These are phyloP conservation scores for Kuraishia floccosa DNA, from an alignment of 805 yeast species.

Conservation along the genomic window DNA sequence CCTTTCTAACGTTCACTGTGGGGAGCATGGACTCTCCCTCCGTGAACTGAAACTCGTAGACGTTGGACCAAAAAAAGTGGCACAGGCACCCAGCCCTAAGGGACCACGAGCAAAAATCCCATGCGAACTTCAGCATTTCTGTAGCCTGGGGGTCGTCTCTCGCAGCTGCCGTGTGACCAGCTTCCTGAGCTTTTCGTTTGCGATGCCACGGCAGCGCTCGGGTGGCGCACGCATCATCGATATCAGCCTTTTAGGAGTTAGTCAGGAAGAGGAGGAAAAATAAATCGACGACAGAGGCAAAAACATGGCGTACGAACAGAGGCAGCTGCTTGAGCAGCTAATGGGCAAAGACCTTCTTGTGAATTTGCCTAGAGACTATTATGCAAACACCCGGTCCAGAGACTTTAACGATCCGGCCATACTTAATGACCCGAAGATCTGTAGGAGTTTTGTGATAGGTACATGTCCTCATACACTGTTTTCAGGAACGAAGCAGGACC, in stretches of 20 bases:
- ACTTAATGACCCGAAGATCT: constrained; percentile 47
- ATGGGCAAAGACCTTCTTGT: constrained; percentile 54
- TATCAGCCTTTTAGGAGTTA: too few species aligned
- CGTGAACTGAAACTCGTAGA: constrained; percentile 72
- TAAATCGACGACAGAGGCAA: not conserved
- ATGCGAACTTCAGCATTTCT: too few species aligned
- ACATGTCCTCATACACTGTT: constrained; percentile 80
- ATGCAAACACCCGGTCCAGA: constrained; percentile 6
- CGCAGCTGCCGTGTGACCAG: too few species aligned
- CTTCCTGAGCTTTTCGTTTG: too few species aligned
- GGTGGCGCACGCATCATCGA: too few species aligned
- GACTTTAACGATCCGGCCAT: constrained; percentile 14
- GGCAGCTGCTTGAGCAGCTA: constrained; percentile 64
- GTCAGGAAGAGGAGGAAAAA: too few species aligned
- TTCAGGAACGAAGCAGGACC: constrained; percentile 68
- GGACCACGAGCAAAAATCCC: constrained; percentile 39
- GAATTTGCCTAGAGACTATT: constrained; percentile 15
- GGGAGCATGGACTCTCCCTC: constrained; percentile 95
- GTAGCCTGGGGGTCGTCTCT: too few species aligned
- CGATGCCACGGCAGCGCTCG: too few species aligned
- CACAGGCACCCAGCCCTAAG: constrained; percentile 48
- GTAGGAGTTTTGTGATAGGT: constrained; percentile 78
- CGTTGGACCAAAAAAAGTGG: constrained; percentile 57
- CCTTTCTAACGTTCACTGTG: constrained; percentile 62
- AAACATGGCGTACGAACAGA: constrained; percentile 58